Evolutionary conservation across 129 eudicot species (phyloP).

Genomic region (Centaurea solstitialis): DNA sequence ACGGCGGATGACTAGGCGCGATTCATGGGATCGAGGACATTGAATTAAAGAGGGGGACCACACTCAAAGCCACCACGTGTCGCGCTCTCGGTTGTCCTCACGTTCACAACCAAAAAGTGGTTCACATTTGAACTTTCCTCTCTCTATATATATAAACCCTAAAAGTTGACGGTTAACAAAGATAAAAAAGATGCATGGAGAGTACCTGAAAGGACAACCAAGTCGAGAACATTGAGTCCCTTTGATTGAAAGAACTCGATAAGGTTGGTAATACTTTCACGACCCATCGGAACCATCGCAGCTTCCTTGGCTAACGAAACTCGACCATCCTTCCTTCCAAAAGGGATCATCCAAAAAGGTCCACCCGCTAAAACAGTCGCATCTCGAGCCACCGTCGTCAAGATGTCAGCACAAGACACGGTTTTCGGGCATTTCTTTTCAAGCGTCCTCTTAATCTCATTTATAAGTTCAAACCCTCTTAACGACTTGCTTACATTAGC

Average conservation of each 20-base stretch:
- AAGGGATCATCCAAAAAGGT: conserved; percentile 73
- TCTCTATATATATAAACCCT: too few relatives aligned
- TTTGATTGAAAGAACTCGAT: conserved; percentile 75
- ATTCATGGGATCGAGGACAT: too few relatives aligned
- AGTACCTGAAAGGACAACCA: conserved; percentile 86
- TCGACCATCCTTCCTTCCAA: conserved; percentile 78
- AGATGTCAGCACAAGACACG: conserved; percentile 86
- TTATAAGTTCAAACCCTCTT: conserved; percentile 75
- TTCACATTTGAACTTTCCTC: too few relatives aligned
- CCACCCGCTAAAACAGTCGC: conserved; percentile 68
- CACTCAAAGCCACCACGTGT: too few relatives aligned
- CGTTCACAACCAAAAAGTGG: too few relatives aligned
- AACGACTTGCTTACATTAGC: conserved; percentile 66
- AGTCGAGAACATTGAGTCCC: conserved; percentile 69
- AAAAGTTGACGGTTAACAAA: too few relatives aligned
- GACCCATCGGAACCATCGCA: conserved; percentile 60
- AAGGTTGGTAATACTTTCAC: conserved; percentile 61
- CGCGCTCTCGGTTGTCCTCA: too few relatives aligned
- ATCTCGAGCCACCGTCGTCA: conserved; percentile 70
- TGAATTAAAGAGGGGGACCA: too few relatives aligned
- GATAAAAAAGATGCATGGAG: too few relatives aligned
- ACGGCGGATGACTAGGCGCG: too few relatives aligned
- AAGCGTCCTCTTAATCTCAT: conserved; percentile 59
- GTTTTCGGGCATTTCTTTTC: conserved; percentile 76
- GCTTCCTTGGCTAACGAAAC: conserved; percentile 68